These are phyloP conservation scores for Sporothrix phasma DNA, from an alignment of 2,329 filamentous ascomycete species.

Conservation along the genomic window DNA sequence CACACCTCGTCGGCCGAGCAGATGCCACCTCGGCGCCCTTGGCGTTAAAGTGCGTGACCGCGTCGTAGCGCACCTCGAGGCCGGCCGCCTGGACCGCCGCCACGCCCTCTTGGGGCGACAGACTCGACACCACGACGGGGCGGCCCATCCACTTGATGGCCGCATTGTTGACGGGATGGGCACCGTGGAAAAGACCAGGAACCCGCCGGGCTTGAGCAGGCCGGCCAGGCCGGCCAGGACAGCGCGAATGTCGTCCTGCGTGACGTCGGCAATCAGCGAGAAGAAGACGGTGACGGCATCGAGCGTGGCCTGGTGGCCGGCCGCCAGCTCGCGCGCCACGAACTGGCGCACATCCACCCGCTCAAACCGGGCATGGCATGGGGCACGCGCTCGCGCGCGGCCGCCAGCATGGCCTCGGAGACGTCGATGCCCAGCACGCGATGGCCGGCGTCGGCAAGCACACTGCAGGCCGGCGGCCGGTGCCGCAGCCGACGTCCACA, in stretches of 20 bases:
- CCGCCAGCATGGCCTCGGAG: constrained; percentile 22
- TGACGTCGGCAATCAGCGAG: constrained; percentile 23
- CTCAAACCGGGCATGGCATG: constrained; percentile 22
- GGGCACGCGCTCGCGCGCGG: constrained; percentile 21
- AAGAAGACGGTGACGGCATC: constrained; percentile 24
- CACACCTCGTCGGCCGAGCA: constrained; percentile 22
- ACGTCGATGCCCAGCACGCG: constrained; percentile 24
- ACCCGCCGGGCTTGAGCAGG: constrained; percentile 27
- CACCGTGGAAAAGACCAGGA: constrained; percentile 32
- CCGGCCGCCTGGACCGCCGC: constrained; percentile 18
- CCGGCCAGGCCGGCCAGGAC: constrained; percentile 21
- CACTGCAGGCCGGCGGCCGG: constrained; percentile 21
- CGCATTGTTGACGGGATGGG: constrained; percentile 20
- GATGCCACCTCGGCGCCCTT: constrained; percentile 21
- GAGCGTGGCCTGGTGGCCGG: background rate
- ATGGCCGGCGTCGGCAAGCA: constrained; percentile 24
- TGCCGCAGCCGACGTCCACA: constrained; percentile 26
- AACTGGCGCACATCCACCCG: constrained; percentile 22
- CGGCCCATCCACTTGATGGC: constrained; percentile 23
- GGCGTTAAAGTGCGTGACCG: constrained; percentile 18
- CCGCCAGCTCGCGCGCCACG: constrained; percentile 8
- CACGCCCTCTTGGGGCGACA: constrained; percentile 20
- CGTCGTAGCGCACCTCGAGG: constrained; percentile 18
- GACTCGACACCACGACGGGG: constrained; percentile 21
- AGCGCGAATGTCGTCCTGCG: constrained; percentile 22